These are phyloP conservation scores for Cordia subcordata DNA, from an alignment of 257 asterid genomes.

Conservation along the genomic window DNA sequence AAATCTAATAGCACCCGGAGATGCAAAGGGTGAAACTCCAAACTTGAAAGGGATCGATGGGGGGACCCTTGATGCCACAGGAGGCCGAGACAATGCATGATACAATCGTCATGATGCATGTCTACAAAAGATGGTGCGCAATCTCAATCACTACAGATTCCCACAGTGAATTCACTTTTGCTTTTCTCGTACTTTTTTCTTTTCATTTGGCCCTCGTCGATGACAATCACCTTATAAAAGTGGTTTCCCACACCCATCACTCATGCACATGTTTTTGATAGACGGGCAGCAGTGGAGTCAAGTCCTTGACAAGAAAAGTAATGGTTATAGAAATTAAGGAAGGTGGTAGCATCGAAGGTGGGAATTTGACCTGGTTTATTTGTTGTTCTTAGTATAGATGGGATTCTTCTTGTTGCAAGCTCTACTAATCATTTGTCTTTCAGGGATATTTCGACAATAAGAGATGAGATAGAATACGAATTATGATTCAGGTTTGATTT, in stretches of 20 bases:
- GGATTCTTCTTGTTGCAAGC: no score
- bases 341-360: no score
- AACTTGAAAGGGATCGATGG: slow-evolving; percentile 16
- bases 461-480: no score
- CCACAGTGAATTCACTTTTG: slow-evolving; percentile 37
- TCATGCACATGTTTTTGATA: slow-evolving; percentile 48
- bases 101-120: slow-evolving; percentile 82
- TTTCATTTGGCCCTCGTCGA: not conserved
- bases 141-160: slow-evolving; percentile 52
- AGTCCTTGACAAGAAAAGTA: slow-evolving; percentile 8
- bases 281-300: slow-evolving; percentile 38
- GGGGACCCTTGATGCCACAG: slow-evolving; percentile 40
- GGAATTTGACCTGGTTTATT: no score
- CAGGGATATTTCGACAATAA: no score
- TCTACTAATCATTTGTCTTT: no score
- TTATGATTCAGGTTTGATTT: no score
- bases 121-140: slow-evolving; percentile 62
- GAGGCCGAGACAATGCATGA: slow-evolving; percentile 80
- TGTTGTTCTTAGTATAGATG: no score
- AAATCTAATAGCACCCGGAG: not conserved
- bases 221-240: slow-evolving; percentile 35
- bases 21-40: not conserved
- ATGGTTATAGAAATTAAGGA: no score
- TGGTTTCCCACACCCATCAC: slow-evolving; percentile 39
- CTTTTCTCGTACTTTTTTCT: slow-evolving; percentile 10